Conservation (phyloP, 371 early-diverging fungal genomes). For the Cladochytrium tenue region DNA sequence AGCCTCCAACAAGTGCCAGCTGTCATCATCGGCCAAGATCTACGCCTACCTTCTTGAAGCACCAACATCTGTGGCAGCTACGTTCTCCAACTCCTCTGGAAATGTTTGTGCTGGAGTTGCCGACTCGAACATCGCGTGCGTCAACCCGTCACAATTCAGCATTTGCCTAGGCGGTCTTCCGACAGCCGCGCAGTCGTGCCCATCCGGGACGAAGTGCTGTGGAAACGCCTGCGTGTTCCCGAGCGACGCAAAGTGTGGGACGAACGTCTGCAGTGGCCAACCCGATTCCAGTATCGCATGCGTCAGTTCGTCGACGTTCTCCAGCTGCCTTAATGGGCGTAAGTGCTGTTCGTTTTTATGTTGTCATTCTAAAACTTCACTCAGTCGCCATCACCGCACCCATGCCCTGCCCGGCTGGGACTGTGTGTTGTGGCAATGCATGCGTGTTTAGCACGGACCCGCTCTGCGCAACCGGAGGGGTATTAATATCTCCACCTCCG, state of each 20-base stretch:
- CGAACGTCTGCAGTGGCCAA: conserved; percentile 8
- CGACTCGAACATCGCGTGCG: conserved; percentile 13
- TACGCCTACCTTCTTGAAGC: not conserved
- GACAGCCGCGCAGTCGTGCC: conserved; percentile 1
- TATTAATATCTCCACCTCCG: not conserved
- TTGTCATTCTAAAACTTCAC: not conserved
- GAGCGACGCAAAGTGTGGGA: conserved; percentile 9
- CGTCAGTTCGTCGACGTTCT: conserved; percentile 8
- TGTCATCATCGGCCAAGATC: not conserved
- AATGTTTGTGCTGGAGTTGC: conserved; percentile 13
- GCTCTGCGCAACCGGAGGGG: not conserved
- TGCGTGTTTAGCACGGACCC: conserved; percentile 13
- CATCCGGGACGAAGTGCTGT: conserved; percentile 15
- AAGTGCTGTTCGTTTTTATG: not conserved
- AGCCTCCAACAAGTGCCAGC: not conserved
- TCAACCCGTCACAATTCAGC: not conserved
- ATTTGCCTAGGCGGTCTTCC: conserved; percentile 5
- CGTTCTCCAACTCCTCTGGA: not conserved
- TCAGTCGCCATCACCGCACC: conserved; percentile 9
- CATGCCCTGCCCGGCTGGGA: conserved; percentile 14
- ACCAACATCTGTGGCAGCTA: not conserved
- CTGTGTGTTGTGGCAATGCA: conserved; percentile 20
- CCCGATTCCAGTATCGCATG: conserved; percentile 8
- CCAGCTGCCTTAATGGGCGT: conserved; percentile 4
- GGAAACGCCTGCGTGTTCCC: conserved; percentile 10